A percentile compares a stretch with the other conserved stretches of the same genome.
Evolutionary conservation across 345 rosid species (phyloP).

Genomic region (Nasturtium officinale): DNA sequence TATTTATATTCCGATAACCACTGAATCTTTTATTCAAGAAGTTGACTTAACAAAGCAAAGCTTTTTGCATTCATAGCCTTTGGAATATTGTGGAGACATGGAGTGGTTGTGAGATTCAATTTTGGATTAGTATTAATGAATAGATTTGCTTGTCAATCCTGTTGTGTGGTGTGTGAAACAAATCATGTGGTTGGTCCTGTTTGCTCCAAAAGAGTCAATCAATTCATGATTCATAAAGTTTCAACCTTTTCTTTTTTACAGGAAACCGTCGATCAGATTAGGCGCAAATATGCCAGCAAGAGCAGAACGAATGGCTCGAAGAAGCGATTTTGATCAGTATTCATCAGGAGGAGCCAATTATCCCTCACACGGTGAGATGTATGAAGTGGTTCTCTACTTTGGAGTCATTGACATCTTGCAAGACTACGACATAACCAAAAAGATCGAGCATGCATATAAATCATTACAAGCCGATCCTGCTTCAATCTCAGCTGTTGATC

Average conservation of each 20-base stretch:
- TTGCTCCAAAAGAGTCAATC: slow-evolving; percentile 14
- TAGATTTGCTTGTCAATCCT: slow-evolving; percentile 12
- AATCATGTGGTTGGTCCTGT: slow-evolving; percentile 46
- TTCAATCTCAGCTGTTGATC: slow-evolving; percentile 95
- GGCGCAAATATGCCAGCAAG: slow-evolving; percentile 99
- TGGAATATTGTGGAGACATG: slow-evolving; percentile 32
- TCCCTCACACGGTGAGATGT: slow-evolving; percentile 52
- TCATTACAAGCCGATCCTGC: slow-evolving; percentile 87
- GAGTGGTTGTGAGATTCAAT: slow-evolving; percentile 36
- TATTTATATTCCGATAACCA: slow-evolving; percentile 11
- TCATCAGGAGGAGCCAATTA: slow-evolving; percentile 62
- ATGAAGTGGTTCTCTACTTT: slow-evolving; percentile 90
- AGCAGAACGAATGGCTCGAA: slow-evolving; percentile 73
- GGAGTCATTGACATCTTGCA: slow-evolving; percentile 94
- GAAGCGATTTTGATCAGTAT: slow-evolving; percentile 89
- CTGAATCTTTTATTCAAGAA: slow-evolving; percentile 17
- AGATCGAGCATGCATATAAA: slow-evolving; percentile 89
- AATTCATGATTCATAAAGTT: neutral
- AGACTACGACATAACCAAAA: slow-evolving; percentile 90
- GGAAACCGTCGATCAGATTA: slow-evolving; percentile 81
- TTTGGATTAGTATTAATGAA: slow-evolving; percentile 14
- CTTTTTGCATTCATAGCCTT: slow-evolving; percentile 38
- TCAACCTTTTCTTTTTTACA: slow-evolving; percentile 28
- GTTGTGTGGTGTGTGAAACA: slow-evolving; percentile 35
- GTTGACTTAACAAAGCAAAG: slow-evolving; percentile 32